Conservation (phyloP, 495 filamentous ascomycete species). For the Penicillium lividum region DNA sequence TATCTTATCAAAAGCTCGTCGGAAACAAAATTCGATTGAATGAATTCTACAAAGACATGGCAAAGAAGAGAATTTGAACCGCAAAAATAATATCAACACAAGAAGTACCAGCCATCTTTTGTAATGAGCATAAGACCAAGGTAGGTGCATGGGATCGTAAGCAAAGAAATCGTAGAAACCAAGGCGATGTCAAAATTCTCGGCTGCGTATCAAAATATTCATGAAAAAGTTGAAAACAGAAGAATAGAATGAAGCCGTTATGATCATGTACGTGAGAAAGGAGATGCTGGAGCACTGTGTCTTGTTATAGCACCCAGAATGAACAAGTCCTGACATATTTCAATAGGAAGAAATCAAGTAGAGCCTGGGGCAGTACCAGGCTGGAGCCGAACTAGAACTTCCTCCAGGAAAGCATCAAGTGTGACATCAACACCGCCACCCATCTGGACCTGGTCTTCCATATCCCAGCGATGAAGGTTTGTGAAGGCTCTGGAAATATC, state of each 20-base stretch:
- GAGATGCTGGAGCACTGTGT: background rate
- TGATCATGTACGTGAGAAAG: background rate
- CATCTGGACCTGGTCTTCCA: constrained; percentile 83
- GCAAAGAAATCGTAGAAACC: background rate
- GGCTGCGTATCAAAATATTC: background rate
- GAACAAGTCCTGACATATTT: too few species aligned
- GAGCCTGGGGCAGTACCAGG: background rate
- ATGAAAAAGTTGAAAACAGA: background rate
- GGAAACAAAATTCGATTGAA: background rate
- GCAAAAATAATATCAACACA: background rate
- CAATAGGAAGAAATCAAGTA: background rate
- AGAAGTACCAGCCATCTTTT: background rate
- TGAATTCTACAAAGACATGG: background rate
- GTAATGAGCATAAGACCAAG: background rate
- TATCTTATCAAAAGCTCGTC: too few species aligned
- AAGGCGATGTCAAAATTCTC: background rate
- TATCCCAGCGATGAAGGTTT: constrained; percentile 86
- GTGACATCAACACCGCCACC: constrained; percentile 82
- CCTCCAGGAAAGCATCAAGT: constrained; percentile 89
- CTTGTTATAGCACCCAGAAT: too few species aligned
- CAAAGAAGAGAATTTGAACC: background rate
- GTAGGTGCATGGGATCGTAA: background rate
- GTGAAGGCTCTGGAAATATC: constrained; percentile 76
- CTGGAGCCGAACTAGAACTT: constrained; percentile 90
- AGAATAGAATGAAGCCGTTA: background rate